phyloP scores from a whole-genome alignment of 768 basidiomycete species.

The Candolleomyces eurysporus region DNA sequence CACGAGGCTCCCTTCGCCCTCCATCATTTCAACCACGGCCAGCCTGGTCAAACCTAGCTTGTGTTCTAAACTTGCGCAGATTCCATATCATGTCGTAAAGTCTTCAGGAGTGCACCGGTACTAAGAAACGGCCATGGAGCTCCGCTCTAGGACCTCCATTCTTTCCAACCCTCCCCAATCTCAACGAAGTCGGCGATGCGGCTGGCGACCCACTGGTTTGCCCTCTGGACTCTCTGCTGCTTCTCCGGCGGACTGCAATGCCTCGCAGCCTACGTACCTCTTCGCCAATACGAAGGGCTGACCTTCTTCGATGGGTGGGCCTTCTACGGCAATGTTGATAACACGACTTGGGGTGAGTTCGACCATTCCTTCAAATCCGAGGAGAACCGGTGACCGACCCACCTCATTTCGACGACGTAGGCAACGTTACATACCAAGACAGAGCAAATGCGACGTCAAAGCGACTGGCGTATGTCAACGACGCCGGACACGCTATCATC shows the following conservation, averaged over 20 bases:
- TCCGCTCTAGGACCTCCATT: no score
- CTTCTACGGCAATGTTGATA: conserved; percentile 12
- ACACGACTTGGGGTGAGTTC: conserved; percentile 16
- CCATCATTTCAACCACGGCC: no score
- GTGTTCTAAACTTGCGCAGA: no score
- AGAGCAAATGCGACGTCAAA: conserved; percentile 43
- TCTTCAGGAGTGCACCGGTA: no score
- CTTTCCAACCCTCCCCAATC: no score
- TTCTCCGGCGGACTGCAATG: not conserved
- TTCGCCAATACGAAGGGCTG: conserved; percentile 12
- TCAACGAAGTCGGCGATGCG: no score
- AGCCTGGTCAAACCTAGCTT: no score
- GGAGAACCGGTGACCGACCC: not conserved
- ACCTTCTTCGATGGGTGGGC: conserved; percentile 16
- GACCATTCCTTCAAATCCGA: not conserved
- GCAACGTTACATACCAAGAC: conserved; percentile 49
- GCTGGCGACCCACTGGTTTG: not conserved
- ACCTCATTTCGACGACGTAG: conserved; percentile 1
- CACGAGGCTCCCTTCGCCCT: no score
- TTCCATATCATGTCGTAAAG: no score
- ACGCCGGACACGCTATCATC: conserved; percentile 62
- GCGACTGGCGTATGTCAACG: conserved; percentile 58
- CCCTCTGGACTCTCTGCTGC: not conserved
- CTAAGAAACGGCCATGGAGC: no score
- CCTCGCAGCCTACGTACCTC: conserved; percentile 9